phyloP scores from a whole-genome alignment of 345 rosid genomes.

The Eucalyptus virginea region DNA sequence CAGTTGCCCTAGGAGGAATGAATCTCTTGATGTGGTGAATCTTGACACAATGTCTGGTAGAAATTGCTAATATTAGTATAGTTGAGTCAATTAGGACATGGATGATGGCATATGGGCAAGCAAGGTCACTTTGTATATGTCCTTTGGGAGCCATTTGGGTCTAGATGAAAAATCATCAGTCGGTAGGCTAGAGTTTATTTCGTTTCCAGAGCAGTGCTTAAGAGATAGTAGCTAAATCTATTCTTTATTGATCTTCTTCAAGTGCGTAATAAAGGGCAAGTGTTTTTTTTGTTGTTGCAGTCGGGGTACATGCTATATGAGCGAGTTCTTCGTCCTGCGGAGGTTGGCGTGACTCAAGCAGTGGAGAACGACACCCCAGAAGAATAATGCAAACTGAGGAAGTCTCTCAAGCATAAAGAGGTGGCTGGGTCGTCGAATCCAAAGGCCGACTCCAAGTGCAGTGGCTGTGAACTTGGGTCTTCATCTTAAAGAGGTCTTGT shows the following conservation, averaged over 20 bases:
- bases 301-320: conserved; percentile 65
- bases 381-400: conserved; percentile 2
- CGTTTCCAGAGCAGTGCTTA: neutral
- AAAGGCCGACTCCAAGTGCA: neutral
- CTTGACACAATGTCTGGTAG: neutral
- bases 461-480: neutral
- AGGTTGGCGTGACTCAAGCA: conserved; percentile 74
- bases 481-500: neutral
- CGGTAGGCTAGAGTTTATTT: neutral
- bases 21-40: neutral
- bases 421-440: neutral
- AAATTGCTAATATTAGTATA: neutral
- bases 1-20: neutral
- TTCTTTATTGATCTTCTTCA: neutral
- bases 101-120: neutral
- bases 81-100: neutral
- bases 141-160: neutral
- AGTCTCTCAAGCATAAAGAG: neutral
- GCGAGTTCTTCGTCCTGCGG: conserved; percentile 83
- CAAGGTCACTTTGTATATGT: neutral
- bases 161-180: neutral
- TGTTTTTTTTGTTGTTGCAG: conserved; percentile 16
- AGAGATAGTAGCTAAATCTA: neutral
- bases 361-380: conserved; percentile 5
- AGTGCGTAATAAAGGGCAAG: neutral